Evolutionary conservation across 768 basidiomycete genomes (phyloP).

Genomic region (Inosperma sp.): DNA sequence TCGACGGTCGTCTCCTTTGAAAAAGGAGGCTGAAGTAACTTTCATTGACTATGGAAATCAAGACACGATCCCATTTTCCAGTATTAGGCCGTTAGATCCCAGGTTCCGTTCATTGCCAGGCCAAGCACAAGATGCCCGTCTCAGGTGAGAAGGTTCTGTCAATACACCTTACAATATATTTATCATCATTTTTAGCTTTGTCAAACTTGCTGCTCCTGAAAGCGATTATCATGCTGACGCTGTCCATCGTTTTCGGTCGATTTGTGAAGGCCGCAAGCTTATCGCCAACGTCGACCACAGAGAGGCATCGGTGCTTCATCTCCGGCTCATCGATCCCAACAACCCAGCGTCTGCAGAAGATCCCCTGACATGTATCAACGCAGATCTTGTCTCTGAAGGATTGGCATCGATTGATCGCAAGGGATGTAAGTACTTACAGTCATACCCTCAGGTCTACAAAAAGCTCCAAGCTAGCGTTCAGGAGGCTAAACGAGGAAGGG

Average conservation of each 20-base stretch:
- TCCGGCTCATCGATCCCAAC: constrained; percentile 87
- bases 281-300: constrained; percentile 90
- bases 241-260: constrained; percentile 74
- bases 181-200: constrained; percentile 52
- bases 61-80: constrained; percentile 76
- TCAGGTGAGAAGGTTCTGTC: constrained; percentile 76
- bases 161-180: not conserved
- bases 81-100: constrained; percentile 83
- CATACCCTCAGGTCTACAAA: constrained; percentile 65
- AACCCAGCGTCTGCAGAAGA: constrained; percentile 66
- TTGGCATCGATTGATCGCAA: constrained; percentile 76
- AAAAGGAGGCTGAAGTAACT: constrained; percentile 91
- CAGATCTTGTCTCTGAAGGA: constrained; percentile 85
- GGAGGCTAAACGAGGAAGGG: constrained; percentile 67
- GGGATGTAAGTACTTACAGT: constrained; percentile 63
- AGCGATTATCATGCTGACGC: constrained; percentile 89
- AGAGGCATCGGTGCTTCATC: constrained; percentile 74
- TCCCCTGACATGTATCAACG: constrained; percentile 79
- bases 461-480: constrained; percentile 56
- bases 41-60: constrained; percentile 98
- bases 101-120: constrained; percentile 88
- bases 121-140: constrained; percentile 91
- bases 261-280: constrained; percentile 93
- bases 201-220: constrained; percentile 73
- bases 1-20: constrained; percentile 76